These are phyloP conservation scores for Acacia confusa DNA, from an alignment of 306 rosid species.

Conservation along the genomic window DNA sequence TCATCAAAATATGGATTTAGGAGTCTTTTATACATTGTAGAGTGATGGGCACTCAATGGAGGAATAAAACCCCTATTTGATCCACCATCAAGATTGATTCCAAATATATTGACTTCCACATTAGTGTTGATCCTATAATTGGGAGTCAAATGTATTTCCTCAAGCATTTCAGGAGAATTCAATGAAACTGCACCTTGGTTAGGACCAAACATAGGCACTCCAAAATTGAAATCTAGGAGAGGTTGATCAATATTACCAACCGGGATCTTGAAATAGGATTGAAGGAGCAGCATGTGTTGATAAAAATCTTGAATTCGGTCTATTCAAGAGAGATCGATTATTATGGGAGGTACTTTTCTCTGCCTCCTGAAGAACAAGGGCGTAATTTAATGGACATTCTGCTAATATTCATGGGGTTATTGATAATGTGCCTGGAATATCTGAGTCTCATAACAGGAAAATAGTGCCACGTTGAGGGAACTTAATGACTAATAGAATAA, in stretches of 20 bases:
- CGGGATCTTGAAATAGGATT: background rate
- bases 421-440: slow-evolving; percentile 21
- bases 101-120: slow-evolving; percentile 20
- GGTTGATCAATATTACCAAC: slow-evolving; percentile 23
- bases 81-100: slow-evolving; percentile 13
- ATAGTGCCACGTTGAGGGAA: slow-evolving; percentile 2
- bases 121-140: slow-evolving; percentile 27
- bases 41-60: slow-evolving; percentile 11
- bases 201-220: slow-evolving; percentile 16
- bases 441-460: slow-evolving; percentile 22
- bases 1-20: slow-evolving; percentile 24
- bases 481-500: slow-evolving; percentile 18
- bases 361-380: slow-evolving; percentile 22
- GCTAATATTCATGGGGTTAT: background rate
- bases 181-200: slow-evolving; percentile 32
- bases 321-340: background rate
- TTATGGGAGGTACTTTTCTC: slow-evolving; percentile 36
- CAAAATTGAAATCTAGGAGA: slow-evolving; percentile 29
- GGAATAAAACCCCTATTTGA: slow-evolving; percentile 26
- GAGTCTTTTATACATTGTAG: slow-evolving; percentile 16
- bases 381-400: background rate
- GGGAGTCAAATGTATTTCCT: slow-evolving; percentile 31
- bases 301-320: slow-evolving; percentile 13
- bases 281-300: slow-evolving; percentile 28
- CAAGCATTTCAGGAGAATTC: slow-evolving; percentile 27